Percentiles rank a stretch among this genome's conserved stretches.
phyloP scores from a whole-genome alignment of 2,329 filamentous ascomycete genomes.

The Aspergillus novofumigatus region DNA sequence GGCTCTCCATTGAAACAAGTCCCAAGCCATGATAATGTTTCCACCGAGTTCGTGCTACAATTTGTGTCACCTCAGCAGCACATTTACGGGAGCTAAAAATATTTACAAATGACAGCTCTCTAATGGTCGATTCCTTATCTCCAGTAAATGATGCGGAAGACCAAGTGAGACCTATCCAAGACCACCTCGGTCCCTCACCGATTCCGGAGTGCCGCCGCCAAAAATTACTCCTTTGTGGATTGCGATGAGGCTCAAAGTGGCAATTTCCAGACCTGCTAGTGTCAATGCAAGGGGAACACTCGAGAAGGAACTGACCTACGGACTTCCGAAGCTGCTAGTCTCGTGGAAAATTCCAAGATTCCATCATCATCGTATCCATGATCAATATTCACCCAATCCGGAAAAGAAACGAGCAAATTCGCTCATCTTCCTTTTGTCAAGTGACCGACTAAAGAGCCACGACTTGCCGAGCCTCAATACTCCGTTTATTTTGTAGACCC shows the following conservation, averaged over 20 bases:
- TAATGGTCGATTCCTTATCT: background rate
- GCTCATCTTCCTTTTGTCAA: background rate
- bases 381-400: too few species aligned
- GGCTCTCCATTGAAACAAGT: background rate
- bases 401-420: background rate
- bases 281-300: too few species aligned
- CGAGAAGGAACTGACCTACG: background rate
- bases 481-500: background rate
- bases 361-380: too few species aligned
- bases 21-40: background rate
- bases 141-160: background rate
- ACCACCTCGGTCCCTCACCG: background rate
- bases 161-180: background rate
- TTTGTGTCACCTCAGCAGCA: background rate
- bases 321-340: background rate
- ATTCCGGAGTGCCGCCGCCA: background rate
- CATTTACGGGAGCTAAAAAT: background rate
- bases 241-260: background rate
- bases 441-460: background rate
- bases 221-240: background rate
- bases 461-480: background rate
- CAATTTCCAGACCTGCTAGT: background rate
- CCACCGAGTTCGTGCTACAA: background rate
- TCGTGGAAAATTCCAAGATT: background rate
- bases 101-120: background rate